Evolutionary conservation across 2,329 filamentous ascomycete species (phyloP).

Genomic region (Cercospora beticola): DNA sequence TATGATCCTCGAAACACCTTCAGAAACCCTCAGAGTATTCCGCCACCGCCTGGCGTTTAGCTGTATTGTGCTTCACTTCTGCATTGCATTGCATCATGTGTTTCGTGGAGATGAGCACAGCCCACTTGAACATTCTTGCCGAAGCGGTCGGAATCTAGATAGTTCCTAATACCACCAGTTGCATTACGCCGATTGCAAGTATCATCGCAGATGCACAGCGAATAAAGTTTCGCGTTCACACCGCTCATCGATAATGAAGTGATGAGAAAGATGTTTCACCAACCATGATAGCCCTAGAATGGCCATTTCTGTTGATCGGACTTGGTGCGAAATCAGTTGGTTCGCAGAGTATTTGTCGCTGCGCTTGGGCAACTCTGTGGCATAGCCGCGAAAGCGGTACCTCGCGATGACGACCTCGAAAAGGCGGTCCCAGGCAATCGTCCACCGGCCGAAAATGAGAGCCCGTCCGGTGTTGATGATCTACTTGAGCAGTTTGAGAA

Average conservation of each 20-base stretch:
- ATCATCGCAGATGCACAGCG: background rate
- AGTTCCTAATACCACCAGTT: background rate
- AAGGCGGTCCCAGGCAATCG: background rate
- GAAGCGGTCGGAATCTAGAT: background rate
- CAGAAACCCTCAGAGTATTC: conserved; percentile 26
- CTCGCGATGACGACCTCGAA: background rate
- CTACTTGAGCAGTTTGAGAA: background rate
- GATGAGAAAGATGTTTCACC: background rate
- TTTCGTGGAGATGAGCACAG: background rate
- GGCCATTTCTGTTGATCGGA: background rate
- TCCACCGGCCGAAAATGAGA: background rate
- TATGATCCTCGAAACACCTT: conserved; percentile 37
- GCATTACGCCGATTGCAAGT: background rate
- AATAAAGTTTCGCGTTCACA: background rate
- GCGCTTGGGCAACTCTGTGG: background rate
- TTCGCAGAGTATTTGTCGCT: background rate
- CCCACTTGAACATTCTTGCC: background rate
- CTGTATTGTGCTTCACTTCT: background rate
- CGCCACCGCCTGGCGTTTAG: conserved; percentile 5
- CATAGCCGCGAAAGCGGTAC: background rate
- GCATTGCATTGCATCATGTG: background rate
- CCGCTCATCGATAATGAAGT: background rate
- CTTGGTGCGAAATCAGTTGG: background rate
- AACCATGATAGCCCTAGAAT: background rate
- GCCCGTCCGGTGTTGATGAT: background rate